Base-by-base conservation (phyloP, 441 rosid genomes). In the Biscutella laevigata region DNA sequence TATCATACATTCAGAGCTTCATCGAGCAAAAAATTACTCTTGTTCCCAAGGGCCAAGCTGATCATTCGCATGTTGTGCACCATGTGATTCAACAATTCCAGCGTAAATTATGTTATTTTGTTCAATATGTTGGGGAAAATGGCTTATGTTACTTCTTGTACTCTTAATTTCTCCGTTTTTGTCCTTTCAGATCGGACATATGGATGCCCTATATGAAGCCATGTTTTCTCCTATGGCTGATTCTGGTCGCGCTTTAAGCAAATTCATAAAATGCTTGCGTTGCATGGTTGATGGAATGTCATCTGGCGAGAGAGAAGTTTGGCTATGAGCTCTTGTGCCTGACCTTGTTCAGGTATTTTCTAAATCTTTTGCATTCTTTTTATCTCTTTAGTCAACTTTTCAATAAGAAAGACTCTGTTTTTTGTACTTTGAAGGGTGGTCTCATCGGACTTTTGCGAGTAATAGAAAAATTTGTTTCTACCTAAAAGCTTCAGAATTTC, bases 11-110 rank as follows among this genome's bases (percentile, higher is more conserved):
- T 58, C 94, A 95, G 36, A 76, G 98, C 77, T 90, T 90, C 74
- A 90, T 90, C 47, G 98, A 90, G 84, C 88, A 87, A 46, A 95
- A 90, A 77, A 90, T 86, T 61, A 84, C 85, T 41, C 88, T 81
- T 64, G 82, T 90, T 66, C 95, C 95, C 43, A 87, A 80, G 71
- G 98, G 95, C 55, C 90, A 78, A 59, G 95, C 75, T 15, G 83
- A 87, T 71, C 90, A 82, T 77, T 74, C 73, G 46, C 67, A 33
- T 34, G 90, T 90, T 41, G 90, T 83, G 38, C 79, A 68, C 26
- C 96, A 87, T 48, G 98, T 90, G 16, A 71, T 90, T 40, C 77
- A 71, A 50, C 98, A 90, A 68, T 90, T 90, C 77, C 78, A 64
- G 53, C 83, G 79, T 56, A 90, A 90, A 59, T 90, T 64, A 56